Evolutionary conservation across 1,284 basidiomycete species (phyloP).

Genomic region (Moniliella sp.): DNA sequence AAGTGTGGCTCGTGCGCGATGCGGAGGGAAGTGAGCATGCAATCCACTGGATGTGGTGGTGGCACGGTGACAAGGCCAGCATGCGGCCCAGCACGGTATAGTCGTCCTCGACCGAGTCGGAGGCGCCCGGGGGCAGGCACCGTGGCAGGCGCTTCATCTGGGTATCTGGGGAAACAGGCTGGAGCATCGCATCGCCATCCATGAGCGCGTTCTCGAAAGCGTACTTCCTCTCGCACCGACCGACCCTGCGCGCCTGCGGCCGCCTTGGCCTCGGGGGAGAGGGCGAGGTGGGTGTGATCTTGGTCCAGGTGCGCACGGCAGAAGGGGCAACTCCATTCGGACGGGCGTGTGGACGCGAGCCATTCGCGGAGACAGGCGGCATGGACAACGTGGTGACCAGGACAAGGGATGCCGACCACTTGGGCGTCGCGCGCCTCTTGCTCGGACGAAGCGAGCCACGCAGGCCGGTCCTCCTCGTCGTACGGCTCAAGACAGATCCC

Average conservation of each 20-base stretch:
- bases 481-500: slow-evolving; percentile 25
- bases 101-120: slow-evolving; percentile 1
- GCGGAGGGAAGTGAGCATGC: slow-evolving; percentile 3
- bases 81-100: slow-evolving; percentile 7
- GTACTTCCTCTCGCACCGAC: slow-evolving; percentile 16
- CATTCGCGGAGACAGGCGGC: slow-evolving; percentile 18
- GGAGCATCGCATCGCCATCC: slow-evolving; percentile 24
- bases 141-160: slow-evolving; percentile 1
- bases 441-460: slow-evolving; percentile 13
- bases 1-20: not conserved
- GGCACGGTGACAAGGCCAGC: slow-evolving; percentile 16
- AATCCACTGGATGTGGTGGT: slow-evolving; percentile 20
- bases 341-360: slow-evolving; percentile 16
- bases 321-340: slow-evolving; percentile 27
- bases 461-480: slow-evolving; percentile 16
- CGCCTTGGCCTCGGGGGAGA: not conserved
- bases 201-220: slow-evolving; percentile 9
- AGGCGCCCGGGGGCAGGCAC: not conserved
- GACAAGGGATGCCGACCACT: slow-evolving; percentile 24
- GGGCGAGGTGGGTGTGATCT: not conserved
- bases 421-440: slow-evolving; percentile 11
- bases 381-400: slow-evolving; percentile 24
- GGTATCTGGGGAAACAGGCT: slow-evolving; percentile 18
- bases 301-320: slow-evolving; percentile 12
- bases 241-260: slow-evolving; percentile 1